A percentile compares a stretch with the other conserved stretches of the same genome.
phyloP scores from a whole-genome alignment of 306 rosid species.

The Dalbergia cochinchinensis region DNA sequence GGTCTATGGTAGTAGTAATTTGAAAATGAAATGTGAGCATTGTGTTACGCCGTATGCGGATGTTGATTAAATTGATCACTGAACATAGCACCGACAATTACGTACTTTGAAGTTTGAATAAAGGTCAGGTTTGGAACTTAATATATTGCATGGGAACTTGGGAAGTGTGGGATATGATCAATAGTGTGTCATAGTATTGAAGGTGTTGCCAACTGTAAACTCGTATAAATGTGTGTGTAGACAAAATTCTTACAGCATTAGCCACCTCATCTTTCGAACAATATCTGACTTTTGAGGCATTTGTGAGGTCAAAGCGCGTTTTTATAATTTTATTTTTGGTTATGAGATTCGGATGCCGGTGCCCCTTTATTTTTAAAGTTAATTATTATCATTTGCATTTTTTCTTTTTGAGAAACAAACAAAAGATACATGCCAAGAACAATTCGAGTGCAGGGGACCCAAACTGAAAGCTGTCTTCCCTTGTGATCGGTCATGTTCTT shows the following conservation, averaged over 20 bases:
- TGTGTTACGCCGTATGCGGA: not conserved
- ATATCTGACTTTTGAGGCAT: constrained; percentile 36
- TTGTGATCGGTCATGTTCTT: not conserved
- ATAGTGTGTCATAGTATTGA: not conserved
- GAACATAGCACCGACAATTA: constrained; percentile 19
- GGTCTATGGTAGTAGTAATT: not conserved
- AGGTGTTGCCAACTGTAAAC: not conserved
- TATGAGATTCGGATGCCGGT: constrained; percentile 9
- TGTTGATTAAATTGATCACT: not conserved
- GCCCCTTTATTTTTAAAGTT: not conserved
- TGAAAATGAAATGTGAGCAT: not conserved
- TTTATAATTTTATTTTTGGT: not conserved
- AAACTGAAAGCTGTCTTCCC: constrained; percentile 16
- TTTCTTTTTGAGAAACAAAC: constrained; percentile 43
- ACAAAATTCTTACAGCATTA: not conserved
- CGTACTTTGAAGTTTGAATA: not conserved
- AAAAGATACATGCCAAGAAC: constrained; percentile 16
- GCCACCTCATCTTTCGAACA: not conserved
- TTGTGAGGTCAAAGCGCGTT: constrained; percentile 40
- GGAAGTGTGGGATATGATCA: not conserved
- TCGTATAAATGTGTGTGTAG: not conserved
- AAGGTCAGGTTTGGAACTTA: not conserved
- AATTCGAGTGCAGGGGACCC: constrained; percentile 17
- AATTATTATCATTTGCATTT: constrained; percentile 28
- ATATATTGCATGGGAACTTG: not conserved